phyloP scores from a whole-genome alignment of 805 yeast genomes.

The Kregervanrija delftensis region DNA sequence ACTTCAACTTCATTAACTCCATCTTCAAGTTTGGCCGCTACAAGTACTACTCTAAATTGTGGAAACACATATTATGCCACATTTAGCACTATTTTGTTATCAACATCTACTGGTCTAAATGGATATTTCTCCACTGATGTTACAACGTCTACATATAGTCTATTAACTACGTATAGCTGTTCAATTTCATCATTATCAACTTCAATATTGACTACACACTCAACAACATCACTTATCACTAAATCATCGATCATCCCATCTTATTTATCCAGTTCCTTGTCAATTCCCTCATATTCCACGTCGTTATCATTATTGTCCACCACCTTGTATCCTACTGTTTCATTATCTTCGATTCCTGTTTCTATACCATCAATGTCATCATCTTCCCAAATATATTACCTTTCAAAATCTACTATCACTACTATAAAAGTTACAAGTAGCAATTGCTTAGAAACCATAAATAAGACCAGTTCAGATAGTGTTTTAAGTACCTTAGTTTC shows the following conservation, averaged over 20 bases:
- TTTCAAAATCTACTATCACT: no score
- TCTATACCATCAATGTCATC: no score
- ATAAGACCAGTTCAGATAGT: no score
- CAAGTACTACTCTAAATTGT: neutral
- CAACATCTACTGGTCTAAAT: neutral
- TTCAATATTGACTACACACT: neutral
- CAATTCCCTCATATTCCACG: neutral
- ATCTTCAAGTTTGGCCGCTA: neutral
- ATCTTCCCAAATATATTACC: no score
- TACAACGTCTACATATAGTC: neutral
- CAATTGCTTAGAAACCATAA: no score
- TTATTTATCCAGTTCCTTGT: no score
- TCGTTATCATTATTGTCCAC: neutral
- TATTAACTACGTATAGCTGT: neutral
- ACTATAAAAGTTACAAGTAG: no score
- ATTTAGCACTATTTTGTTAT: neutral
- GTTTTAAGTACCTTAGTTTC: no score
- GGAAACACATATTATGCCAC: neutral
- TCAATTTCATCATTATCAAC: conserved; percentile 5
- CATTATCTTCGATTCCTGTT: no score
- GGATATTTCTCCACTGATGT: neutral
- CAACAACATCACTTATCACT: neutral
- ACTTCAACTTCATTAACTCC: conserved; percentile 1
- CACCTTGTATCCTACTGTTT: no score
- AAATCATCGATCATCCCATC: neutral